Percentiles rank a stretch among this genome's conserved stretches.
Conservation (phyloP, 1,139 yeast genomes). For the Candida mesenterica region DNA sequence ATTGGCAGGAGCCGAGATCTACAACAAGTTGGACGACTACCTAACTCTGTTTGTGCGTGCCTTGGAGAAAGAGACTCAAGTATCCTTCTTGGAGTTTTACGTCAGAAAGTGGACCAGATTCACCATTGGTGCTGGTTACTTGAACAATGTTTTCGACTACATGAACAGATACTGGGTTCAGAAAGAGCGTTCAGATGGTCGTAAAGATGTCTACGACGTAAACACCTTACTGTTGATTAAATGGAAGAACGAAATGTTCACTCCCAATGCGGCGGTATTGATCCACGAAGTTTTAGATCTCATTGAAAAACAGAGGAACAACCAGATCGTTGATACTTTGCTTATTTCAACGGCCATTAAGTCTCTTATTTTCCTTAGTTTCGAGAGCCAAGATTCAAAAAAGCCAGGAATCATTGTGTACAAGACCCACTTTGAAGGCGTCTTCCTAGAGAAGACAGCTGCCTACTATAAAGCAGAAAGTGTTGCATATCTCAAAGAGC, state of each 20-base stretch:
- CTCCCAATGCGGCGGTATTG: slow-evolving; percentile 56
- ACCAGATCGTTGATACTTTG: slow-evolving; percentile 68
- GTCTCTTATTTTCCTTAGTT: slow-evolving; percentile 76
- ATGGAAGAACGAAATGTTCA: slow-evolving; percentile 86
- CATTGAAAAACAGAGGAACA: slow-evolving; percentile 76
- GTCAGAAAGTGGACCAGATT: slow-evolving; percentile 87
- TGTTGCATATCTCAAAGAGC: slow-evolving; percentile 58
- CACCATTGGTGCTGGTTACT: slow-evolving; percentile 86
- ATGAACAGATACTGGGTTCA: slow-evolving; percentile 98
- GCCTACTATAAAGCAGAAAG: slow-evolving; percentile 75
- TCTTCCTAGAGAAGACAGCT: slow-evolving; percentile 71
- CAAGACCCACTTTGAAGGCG: slow-evolving; percentile 72
- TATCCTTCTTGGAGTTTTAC: slow-evolving; percentile 78
- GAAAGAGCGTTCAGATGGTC: slow-evolving; percentile 95
- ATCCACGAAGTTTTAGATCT: slow-evolving; percentile 72
- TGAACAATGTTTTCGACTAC: slow-evolving; percentile 92
- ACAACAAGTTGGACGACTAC: slow-evolving; percentile 66
- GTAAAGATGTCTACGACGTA: slow-evolving; percentile 86
- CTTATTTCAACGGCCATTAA: slow-evolving; percentile 74
- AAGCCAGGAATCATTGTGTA: slow-evolving; percentile 83
- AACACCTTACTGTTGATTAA: slow-evolving; percentile 81
- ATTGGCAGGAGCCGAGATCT: slow-evolving; percentile 86
- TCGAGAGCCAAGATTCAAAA: slow-evolving; percentile 78
- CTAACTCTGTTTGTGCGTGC: slow-evolving; percentile 59
- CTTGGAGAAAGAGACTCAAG: slow-evolving; percentile 52